Conservation (phyloP, 2,329 filamentous ascomycete species). For the Pestalotiopsis sp. region DNA sequence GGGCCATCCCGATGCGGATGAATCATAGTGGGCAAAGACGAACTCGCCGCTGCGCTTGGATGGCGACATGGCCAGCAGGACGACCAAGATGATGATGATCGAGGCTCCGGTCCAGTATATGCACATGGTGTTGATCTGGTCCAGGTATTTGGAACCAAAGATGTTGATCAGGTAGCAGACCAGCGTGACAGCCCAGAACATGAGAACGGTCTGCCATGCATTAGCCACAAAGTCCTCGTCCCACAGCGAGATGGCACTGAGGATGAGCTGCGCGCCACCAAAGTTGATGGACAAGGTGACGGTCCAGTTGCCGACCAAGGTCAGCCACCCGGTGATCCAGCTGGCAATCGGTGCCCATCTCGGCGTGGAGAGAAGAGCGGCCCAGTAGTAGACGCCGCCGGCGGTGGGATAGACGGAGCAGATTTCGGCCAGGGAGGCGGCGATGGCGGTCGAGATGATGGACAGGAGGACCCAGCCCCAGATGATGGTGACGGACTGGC, state of each 20-base stretch:
- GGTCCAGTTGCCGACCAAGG: slow-evolving; percentile 75
- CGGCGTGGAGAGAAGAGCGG: slow-evolving; percentile 66
- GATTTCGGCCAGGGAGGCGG: slow-evolving; percentile 69
- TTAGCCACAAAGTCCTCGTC: slow-evolving; percentile 70
- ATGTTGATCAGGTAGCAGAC: slow-evolving; percentile 67
- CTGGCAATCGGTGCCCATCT: slow-evolving; percentile 68
- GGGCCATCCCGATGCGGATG: slow-evolving; percentile 66
- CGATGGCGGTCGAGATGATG: slow-evolving; percentile 64
- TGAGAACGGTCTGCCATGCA: slow-evolving; percentile 69
- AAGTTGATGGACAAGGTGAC: slow-evolving; percentile 68
- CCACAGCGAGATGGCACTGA: slow-evolving; percentile 70
- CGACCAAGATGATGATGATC: slow-evolving; percentile 53
- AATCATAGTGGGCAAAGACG: slow-evolving; percentile 71
- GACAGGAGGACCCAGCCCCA: slow-evolving; percentile 72
- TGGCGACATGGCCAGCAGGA: slow-evolving; percentile 63
- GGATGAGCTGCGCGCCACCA: slow-evolving; percentile 65
- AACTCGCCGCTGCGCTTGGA: slow-evolving; percentile 60
- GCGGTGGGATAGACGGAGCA: slow-evolving; percentile 70
- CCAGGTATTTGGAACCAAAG: slow-evolving; percentile 61
- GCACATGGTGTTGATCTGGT: slow-evolving; percentile 72
- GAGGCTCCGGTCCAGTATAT: slow-evolving; percentile 72
- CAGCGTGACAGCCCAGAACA: slow-evolving; percentile 73
- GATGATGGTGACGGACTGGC: slow-evolving; percentile 68
- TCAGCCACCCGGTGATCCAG: slow-evolving; percentile 74
- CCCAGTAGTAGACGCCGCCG: slow-evolving; percentile 73